Conservation (phyloP, 2,329 filamentous ascomycete species). For the Fusarium robinianum region DNA sequence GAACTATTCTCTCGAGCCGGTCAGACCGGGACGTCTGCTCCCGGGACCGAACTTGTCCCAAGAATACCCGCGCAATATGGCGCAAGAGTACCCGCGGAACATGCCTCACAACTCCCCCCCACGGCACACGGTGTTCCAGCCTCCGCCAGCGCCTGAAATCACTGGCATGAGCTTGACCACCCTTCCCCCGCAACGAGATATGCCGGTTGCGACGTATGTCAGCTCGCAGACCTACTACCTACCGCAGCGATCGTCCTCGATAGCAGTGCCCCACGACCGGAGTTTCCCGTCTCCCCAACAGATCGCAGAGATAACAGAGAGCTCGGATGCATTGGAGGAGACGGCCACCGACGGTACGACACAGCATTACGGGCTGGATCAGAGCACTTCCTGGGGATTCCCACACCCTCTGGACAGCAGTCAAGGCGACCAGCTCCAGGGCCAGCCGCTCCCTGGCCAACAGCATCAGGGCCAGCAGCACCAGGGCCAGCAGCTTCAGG, state of each 20-base stretch:
- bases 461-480: too few species aligned
- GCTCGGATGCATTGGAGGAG: too few species aligned
- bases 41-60: too few species aligned
- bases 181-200: conserved; percentile 10
- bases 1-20: conserved; percentile 31
- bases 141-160: conserved; percentile 20
- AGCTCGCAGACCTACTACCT: conserved; percentile 24
- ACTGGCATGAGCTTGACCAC: conserved; percentile 6
- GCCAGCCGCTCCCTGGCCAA: too few species aligned
- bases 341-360: too few species aligned
- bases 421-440: too few species aligned
- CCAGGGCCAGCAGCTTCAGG: too few species aligned
- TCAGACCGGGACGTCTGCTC: conserved; percentile 18
- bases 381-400: too few species aligned
- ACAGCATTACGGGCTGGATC: too few species aligned
- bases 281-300: conserved; percentile 26
- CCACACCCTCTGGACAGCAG: too few species aligned
- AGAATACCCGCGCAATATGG: too few species aligned
- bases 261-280: conserved; percentile 19
- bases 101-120: conserved; percentile 27
- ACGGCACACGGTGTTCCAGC: conserved; percentile 29
- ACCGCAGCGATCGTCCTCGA: conserved; percentile 13
- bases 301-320: too few species aligned
- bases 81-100: conserved; percentile 32
- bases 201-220: conserved; percentile 12